phyloP scores from a whole-genome alignment of 129 eudicot genomes.

The Ambrosia artemisiifolia region DNA sequence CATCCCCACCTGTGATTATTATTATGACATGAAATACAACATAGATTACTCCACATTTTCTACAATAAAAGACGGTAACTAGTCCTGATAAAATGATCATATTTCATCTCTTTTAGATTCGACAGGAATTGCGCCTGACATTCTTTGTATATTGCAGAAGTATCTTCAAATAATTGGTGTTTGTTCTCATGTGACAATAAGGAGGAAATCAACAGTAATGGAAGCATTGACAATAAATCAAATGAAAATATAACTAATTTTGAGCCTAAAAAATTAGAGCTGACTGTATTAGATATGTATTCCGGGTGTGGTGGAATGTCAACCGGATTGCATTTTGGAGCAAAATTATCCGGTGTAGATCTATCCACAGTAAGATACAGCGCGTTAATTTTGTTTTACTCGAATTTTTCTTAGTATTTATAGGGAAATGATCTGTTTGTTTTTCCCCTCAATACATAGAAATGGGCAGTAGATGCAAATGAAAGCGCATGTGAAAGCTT shows the following conservation, averaged over 20 bases:
- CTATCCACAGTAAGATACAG: conserved; percentile 44
- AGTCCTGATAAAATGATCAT: background rate
- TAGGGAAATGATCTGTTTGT: conserved; percentile 9
- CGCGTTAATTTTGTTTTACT: background rate
- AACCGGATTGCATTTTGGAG: conserved; percentile 65
- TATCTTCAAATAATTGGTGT: conserved; percentile 34
- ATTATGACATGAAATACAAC: conserved; percentile 58
- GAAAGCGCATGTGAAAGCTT: conserved; percentile 66
- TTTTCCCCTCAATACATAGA: conserved; percentile 35
- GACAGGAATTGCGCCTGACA: conserved; percentile 6
- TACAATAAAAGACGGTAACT: conserved; percentile 44
- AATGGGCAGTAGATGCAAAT: conserved; percentile 73
- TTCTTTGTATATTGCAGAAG: conserved; percentile 15
- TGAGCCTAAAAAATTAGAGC: conserved; percentile 27
- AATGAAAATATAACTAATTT: conserved; percentile 23
- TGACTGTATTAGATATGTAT: conserved; percentile 57
- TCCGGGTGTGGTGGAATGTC: conserved; percentile 88
- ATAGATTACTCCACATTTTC: conserved; percentile 65
- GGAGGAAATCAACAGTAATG: conserved; percentile 30
- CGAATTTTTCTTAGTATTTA: conserved; percentile 1
- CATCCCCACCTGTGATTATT: conserved; percentile 53
- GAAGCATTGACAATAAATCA: conserved; percentile 5
- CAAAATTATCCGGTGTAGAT: conserved; percentile 43
- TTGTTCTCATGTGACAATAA: conserved; percentile 16
- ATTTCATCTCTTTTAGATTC: background rate